A percentile compares a stretch with the other conserved stretches of the same genome.
phyloP scores from a whole-genome alignment of 1,284 basidiomycete species.

The Schizopora paradoxa region DNA sequence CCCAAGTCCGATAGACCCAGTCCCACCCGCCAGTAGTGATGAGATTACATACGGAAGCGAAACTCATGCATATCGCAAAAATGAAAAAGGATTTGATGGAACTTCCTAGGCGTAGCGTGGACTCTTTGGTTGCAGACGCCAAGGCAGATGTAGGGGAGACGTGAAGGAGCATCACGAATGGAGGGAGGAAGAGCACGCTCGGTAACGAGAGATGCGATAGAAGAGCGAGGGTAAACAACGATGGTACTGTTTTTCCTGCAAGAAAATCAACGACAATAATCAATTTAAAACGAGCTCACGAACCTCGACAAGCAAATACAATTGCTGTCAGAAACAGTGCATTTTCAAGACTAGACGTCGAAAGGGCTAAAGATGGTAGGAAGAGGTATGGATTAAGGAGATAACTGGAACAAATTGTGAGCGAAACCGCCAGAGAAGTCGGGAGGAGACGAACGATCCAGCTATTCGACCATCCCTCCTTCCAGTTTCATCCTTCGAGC shows the following conservation, averaged over 20 bases:
- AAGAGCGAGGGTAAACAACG: slow-evolving; percentile 64
- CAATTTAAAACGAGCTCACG: slow-evolving; percentile 13
- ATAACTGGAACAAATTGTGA: slow-evolving; percentile 45
- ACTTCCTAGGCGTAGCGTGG: slow-evolving; percentile 33
- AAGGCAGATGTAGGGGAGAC: slow-evolving; percentile 57
- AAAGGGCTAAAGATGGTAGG: slow-evolving; percentile 72
- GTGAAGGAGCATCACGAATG: slow-evolving; percentile 62
- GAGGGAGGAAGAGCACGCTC: slow-evolving; percentile 61
- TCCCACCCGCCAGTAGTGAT: slow-evolving; percentile 51
- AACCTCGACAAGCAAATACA: slow-evolving; percentile 70
- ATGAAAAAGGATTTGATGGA: slow-evolving; percentile 39
- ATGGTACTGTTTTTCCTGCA: slow-evolving; percentile 47
- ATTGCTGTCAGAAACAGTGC: slow-evolving; percentile 61
- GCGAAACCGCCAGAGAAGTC: slow-evolving; percentile 2
- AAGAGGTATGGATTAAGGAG: slow-evolving; percentile 87
- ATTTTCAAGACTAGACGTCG: slow-evolving; percentile 79
- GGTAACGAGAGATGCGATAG: slow-evolving; percentile 70
- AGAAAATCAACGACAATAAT: slow-evolving; percentile 4
- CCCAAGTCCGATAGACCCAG: slow-evolving; percentile 80
- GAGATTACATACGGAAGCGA: slow-evolving; percentile 47
- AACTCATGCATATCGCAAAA: slow-evolving; percentile 45
- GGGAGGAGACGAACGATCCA: slow-evolving; percentile 45
- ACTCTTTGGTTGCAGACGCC: slow-evolving; percentile 50
- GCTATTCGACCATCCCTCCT: slow-evolving; percentile 54
- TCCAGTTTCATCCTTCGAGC: slow-evolving; percentile 42